phyloP scores from a whole-genome alignment of 495 filamentous ascomycete species.

The Hyaloscypha bicolor region DNA sequence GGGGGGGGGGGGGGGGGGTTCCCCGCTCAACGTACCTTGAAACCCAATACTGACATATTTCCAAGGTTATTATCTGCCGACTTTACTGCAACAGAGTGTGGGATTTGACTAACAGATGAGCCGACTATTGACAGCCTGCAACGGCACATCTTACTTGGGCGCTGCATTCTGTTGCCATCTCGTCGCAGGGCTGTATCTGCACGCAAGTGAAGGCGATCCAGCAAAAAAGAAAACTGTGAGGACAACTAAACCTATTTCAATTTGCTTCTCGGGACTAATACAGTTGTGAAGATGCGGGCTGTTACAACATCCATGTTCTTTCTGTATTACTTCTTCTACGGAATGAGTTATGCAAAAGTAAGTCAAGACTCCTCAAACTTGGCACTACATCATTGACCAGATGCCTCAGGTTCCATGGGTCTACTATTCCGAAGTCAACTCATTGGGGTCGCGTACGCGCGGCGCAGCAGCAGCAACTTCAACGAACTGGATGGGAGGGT shows the following conservation, averaged over 20 bases:
- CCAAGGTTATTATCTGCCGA: conserved; percentile 36
- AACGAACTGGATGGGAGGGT: conserved; percentile 42
- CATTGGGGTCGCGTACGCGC: conserved; percentile 40
- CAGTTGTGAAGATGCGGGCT: no score
- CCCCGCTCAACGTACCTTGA: no score
- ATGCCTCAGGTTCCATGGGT: conserved; percentile 38
- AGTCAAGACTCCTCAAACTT: no score
- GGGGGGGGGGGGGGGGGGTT: no score
- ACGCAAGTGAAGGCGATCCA: no score
- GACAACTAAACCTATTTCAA: no score
- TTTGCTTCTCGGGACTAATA: no score
- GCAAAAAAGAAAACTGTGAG: no score
- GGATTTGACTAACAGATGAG: conserved; percentile 33
- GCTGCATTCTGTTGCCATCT: conserved; percentile 31
- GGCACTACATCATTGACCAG: no score
- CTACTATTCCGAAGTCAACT: conserved; percentile 46
- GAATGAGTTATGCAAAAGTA: conserved; percentile 35
- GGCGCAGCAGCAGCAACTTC: conserved; percentile 42
- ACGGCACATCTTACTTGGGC: conserved; percentile 35
- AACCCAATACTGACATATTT: no score
- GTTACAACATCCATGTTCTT: conserved; percentile 41
- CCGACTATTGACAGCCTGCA: conserved; percentile 37
- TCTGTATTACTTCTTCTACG: conserved; percentile 41
- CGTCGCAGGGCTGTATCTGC: no score
- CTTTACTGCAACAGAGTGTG: conserved; percentile 34